Conservation (phyloP, 2,329 filamentous ascomycete species). For the Trichoderma brevicompactum region DNA sequence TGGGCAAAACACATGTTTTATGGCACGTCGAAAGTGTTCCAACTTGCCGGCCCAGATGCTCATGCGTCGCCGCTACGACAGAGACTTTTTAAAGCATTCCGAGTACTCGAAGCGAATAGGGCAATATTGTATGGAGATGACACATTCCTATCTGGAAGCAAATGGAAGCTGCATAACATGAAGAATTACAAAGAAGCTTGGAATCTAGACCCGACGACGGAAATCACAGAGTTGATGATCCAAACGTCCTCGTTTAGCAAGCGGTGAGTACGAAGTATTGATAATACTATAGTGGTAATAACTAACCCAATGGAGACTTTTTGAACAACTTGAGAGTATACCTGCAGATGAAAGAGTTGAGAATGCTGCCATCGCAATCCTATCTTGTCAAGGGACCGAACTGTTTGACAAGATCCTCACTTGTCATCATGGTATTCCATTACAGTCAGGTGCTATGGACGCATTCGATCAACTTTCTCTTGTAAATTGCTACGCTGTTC, state of each 20-base stretch:
- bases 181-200: no score
- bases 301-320: constrained; percentile 29
- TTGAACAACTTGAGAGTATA: constrained; percentile 31
- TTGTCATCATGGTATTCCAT: neutral
- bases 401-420: constrained; percentile 14
- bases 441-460: neutral
- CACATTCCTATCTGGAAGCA: constrained; percentile 31
- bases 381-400: constrained; percentile 28
- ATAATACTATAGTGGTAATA: neutral
- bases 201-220: neutral
- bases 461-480: constrained; percentile 27
- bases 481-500: constrained; percentile 30
- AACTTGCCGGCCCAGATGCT: neutral
- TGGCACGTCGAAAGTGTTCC: constrained; percentile 35
- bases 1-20: constrained; percentile 39
- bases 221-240: constrained; percentile 28
- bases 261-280: neutral
- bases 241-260: constrained; percentile 34
- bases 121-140: constrained; percentile 36
- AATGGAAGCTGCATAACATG: constrained; percentile 19
- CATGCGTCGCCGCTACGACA: constrained; percentile 4
- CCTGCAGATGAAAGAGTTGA: neutral
- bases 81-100: constrained; percentile 34
- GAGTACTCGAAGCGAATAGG: constrained; percentile 34
- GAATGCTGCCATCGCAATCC: constrained; percentile 5